phyloP scores from a whole-genome alignment of 2,329 filamentous ascomycete species.

The Chrysosporium queenslandicum region DNA sequence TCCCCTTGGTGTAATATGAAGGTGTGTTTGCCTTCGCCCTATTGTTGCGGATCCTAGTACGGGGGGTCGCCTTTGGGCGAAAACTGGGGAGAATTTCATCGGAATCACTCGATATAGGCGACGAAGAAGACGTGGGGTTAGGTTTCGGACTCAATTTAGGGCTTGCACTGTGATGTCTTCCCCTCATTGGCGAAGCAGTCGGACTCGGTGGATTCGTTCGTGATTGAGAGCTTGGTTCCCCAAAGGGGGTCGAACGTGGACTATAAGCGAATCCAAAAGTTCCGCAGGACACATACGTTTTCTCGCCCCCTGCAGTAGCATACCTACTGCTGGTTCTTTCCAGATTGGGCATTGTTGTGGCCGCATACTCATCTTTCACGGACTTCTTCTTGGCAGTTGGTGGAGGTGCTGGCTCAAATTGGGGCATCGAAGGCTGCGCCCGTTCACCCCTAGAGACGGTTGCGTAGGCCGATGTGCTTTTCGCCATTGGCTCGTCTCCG shows the following conservation, averaged over 20 bases:
- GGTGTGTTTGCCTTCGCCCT: conserved; percentile 23
- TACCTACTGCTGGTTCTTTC: conserved; percentile 48
- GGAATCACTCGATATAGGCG: conserved; percentile 34
- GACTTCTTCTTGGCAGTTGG: conserved; percentile 32
- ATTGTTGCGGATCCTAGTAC: conserved; percentile 28
- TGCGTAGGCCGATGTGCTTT: conserved; percentile 43
- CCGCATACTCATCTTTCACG: conserved; percentile 23
- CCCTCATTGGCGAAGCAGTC: conserved; percentile 16
- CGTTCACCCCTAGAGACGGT: conserved; percentile 30
- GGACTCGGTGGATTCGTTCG: conserved; percentile 30
- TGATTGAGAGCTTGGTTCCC: conserved; percentile 24
- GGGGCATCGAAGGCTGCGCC: conserved; percentile 26
- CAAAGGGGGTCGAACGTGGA: conserved; percentile 41
- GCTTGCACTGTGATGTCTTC: conserved; percentile 37
- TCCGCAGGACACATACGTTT: conserved; percentile 45
- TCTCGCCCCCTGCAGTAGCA: conserved; percentile 46
- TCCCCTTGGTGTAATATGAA: conserved; percentile 18
- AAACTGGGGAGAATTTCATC: conserved; percentile 25
- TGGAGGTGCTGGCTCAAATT: conserved; percentile 29
- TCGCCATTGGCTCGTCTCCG: conserved; percentile 50
- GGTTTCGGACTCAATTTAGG: conserved; percentile 31
- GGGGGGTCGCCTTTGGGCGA: conserved; percentile 36
- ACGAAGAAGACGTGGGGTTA: conserved; percentile 26
- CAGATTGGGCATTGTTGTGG: conserved; percentile 26
- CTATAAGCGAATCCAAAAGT: conserved; percentile 45